Conservation (phyloP, 306 rosid genomes). For the Pyrus communis region DNA sequence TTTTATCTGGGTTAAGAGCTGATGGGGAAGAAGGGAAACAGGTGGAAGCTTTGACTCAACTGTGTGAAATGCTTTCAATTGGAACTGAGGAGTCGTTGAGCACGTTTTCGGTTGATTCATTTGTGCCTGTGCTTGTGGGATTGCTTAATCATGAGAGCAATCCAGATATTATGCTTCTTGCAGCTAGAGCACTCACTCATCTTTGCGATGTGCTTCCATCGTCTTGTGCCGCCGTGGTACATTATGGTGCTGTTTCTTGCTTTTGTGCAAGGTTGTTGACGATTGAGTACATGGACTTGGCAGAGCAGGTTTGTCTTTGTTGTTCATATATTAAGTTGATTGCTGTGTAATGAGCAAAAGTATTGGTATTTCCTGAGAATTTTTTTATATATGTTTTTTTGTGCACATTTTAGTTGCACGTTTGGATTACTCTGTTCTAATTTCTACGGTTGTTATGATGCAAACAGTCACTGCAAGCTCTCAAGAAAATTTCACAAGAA, state of each 20-base stretch:
- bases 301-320: constrained; percentile 76
- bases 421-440: constrained; percentile 9
- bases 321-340: constrained; percentile 1
- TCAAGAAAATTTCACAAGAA: constrained; percentile 95
- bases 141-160: constrained; percentile 92
- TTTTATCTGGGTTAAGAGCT: constrained; percentile 72
- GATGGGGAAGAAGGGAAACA: constrained; percentile 95
- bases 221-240: constrained; percentile 95
- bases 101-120: constrained; percentile 87
- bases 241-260: constrained; percentile 89
- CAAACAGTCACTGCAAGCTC: constrained; percentile 94
- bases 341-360: background rate
- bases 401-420: background rate
- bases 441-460: constrained; percentile 26
- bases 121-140: constrained; percentile 92
- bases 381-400: background rate
- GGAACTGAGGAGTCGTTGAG: constrained; percentile 96
- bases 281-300: constrained; percentile 96
- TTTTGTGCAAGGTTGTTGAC: constrained; percentile 94
- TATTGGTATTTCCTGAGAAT: background rate
- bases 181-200: constrained; percentile 95
- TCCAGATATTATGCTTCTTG: constrained; percentile 98
- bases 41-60: constrained; percentile 93
- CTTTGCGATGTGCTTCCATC: constrained; percentile 93
- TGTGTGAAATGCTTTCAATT: constrained; percentile 92